Conservation (phyloP, 2,329 filamentous ascomycete species). For the Penicillium rolfsii region DNA sequence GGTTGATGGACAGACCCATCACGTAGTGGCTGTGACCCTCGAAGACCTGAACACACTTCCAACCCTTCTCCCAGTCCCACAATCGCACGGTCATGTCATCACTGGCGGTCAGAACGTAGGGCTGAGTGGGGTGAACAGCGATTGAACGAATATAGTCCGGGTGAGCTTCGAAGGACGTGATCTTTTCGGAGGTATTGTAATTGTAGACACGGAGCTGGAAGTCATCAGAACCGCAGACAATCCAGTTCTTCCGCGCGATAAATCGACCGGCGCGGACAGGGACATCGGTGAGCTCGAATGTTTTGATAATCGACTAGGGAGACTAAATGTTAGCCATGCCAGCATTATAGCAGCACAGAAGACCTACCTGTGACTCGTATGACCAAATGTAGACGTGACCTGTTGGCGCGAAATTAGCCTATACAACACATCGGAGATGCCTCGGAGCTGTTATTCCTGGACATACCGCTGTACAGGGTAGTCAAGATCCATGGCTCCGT, state of each 20-base stretch:
- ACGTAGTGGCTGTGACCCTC: conserved; percentile 97
- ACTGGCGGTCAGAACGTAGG: conserved; percentile 92
- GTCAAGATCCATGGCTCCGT: conserved; percentile 66
- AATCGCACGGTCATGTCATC: conserved; percentile 99
- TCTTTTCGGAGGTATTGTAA: conserved; percentile 99
- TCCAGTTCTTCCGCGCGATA: conserved; percentile 98
- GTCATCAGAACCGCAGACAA: conserved; percentile 91
- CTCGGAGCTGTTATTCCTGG: conserved; percentile 9
- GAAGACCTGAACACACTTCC: conserved; percentile 97
- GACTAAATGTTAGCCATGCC: conserved; percentile 25
- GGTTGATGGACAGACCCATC: conserved; percentile 96
- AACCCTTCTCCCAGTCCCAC: conserved; percentile 98
- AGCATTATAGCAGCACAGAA: not conserved
- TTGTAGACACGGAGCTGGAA: conserved; percentile 92
- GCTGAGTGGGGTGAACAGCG: conserved; percentile 90
- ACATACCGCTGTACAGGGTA: conserved; percentile 88
- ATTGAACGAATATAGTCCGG: conserved; percentile 98
- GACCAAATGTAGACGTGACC: conserved; percentile 99
- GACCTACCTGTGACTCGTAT: conserved; percentile 80
- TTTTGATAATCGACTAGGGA: conserved; percentile 85
- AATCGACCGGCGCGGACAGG: conserved; percentile 96
- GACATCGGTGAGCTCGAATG: conserved; percentile 97
- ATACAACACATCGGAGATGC: conserved; percentile 31
- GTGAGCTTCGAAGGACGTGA: conserved; percentile 94
- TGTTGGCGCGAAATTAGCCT: conserved; percentile 39